A percentile compares a stretch with the other conserved stretches of the same genome.
Evolutionary conservation across 768 basidiomycete species (phyloP).

Genomic region (Rubroboletus satanas): DNA sequence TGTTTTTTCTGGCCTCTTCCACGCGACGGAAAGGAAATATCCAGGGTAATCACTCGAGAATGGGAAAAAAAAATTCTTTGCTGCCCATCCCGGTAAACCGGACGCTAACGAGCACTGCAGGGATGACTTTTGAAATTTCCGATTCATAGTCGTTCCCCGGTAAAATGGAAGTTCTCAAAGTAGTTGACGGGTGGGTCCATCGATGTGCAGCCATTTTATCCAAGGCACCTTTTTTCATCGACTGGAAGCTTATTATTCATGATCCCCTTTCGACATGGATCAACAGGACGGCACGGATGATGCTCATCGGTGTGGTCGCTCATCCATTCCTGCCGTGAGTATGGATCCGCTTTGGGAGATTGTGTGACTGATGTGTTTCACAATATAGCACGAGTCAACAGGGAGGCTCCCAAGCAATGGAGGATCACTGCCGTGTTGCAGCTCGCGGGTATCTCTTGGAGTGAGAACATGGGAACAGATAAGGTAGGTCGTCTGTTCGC

Average conservation of each 20-base stretch:
- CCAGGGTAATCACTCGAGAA: not conserved
- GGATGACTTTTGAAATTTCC: slow-evolving; percentile 16
- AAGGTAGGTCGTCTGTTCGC: not conserved
- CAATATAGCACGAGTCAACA: not conserved
- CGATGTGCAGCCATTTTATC: slow-evolving; percentile 16
- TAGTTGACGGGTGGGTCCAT: slow-evolving; percentile 17
- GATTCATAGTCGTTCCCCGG: slow-evolving; percentile 15
- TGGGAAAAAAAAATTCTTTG: not conserved
- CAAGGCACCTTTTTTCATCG: slow-evolving; percentile 29
- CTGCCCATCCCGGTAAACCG: not conserved
- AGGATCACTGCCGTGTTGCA: slow-evolving; percentile 21
- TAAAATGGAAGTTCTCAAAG: slow-evolving; percentile 18
- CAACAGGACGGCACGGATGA: slow-evolving; percentile 14
- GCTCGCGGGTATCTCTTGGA: not conserved
- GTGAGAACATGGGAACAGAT: not conserved
- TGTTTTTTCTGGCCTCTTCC: slow-evolving; percentile 17
- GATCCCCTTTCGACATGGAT: slow-evolving; percentile 30
- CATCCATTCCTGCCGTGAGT: slow-evolving; percentile 20
- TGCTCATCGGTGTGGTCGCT: slow-evolving; percentile 17
- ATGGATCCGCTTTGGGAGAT: not conserved
- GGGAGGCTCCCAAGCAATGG: slow-evolving; percentile 29
- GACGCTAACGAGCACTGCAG: not conserved
- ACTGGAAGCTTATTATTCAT: slow-evolving; percentile 40
- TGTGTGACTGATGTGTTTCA: not conserved
- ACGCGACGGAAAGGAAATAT: slow-evolving; percentile 6